Base-by-base conservation (phyloP, 257 asterid genomes). In the Paulownia fortunei region DNA sequence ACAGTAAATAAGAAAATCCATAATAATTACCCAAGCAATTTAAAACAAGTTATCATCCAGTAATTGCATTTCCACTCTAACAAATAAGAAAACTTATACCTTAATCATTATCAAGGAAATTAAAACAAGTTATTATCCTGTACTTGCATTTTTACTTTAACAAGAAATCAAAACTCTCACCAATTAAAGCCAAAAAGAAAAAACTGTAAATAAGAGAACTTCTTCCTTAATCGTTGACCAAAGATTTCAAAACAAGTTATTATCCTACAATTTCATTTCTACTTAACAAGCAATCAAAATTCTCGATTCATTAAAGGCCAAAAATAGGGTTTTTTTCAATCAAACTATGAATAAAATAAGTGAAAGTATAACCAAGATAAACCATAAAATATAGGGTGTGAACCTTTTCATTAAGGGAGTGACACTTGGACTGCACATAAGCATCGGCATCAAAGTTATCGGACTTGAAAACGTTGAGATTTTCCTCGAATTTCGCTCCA, bases 381-480 rank as follows among this genome's bases (percentile, higher is more conserved):
- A 24, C 44, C 76, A 68, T n/a, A 26, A 8, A 42, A 26, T 9
- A 42, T 1, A 19, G 56, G 11, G 42, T 51, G 6, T 0, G 46
- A 73, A 93, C 99, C 99, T 93, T 96, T 81, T 96, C 99, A 66
- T 84, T 87, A 27, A 92, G 88, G 47, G 97, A 87, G 71, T 90
- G 93, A 84, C 99, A 96, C 85, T 93, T 96, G 87, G 98, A 90
- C 77, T 92, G 92, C 76, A 96, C 89, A 83, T 49, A 96, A 54
- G 83, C 79, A 87, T 96, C 99, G 76, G 98, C 98, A 79, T 96
- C 97, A 87, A 90, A 96, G 77, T 62, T 83, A 84, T 96, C 98
- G 84, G 99, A 84, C 84, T 90, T 93, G 92, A 96, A 96, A 80
- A 92, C 91, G 83, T 87, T 90, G 82, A 96, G 97, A 89, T 93